These are phyloP conservation scores for Fusarium mangiferae DNA, from an alignment of 2,329 filamentous ascomycete genomes.

Conservation along the genomic window DNA sequence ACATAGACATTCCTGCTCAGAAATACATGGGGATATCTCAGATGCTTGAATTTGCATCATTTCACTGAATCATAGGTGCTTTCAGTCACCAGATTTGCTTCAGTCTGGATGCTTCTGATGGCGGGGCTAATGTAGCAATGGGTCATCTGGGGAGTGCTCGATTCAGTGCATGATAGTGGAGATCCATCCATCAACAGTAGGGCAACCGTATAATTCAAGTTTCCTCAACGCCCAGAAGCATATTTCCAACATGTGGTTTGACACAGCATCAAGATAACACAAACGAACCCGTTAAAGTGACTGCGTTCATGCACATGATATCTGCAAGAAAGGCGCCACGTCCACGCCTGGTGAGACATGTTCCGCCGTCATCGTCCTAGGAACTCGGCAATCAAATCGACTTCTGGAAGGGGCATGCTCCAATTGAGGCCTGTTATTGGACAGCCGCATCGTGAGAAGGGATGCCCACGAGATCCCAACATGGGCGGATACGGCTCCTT, in stretches of 20 bases:
- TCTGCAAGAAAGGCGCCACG: conserved; percentile 5
- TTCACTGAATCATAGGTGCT: neutral
- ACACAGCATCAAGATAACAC: neutral
- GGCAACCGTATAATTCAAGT: neutral
- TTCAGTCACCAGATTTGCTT: conserved; percentile 8
- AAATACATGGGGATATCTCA: neutral
- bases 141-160: conserved; percentile 20
- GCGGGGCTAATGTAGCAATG: conserved; percentile 19
- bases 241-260: neutral
- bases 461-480: conserved; percentile 22
- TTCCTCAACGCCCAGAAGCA: neutral
- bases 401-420: conserved; percentile 32
- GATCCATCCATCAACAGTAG: neutral
- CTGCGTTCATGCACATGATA: conserved; percentile 29
- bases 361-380: conserved; percentile 2
- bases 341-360: conserved; percentile 13
- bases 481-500: neutral
- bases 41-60: neutral
- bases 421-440: conserved; percentile 26
- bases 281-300: neutral
- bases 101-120: neutral
- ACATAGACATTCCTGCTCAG: neutral
- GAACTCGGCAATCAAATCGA: conserved; percentile 23
- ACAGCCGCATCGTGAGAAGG: neutral
- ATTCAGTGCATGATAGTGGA: conserved; percentile 7